These are phyloP conservation scores for Komagataella pseudopastoris DNA, from an alignment of 805 yeast genomes.

Conservation along the genomic window DNA sequence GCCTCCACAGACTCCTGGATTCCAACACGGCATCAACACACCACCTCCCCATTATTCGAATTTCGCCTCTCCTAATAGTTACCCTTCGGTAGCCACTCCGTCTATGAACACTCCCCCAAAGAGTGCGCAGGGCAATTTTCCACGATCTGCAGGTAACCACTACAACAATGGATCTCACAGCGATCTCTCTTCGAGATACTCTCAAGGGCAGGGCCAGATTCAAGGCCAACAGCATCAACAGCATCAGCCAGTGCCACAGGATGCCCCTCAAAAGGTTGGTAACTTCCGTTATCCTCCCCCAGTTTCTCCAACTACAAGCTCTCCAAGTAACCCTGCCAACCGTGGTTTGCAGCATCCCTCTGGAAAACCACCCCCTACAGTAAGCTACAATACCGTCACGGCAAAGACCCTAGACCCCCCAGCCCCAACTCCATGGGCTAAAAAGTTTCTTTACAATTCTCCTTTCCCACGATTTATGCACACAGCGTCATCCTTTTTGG, in stretches of 20 bases:
- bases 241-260: background rate
- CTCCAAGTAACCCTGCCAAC: background rate
- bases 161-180: background rate
- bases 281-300: background rate
- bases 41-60: background rate
- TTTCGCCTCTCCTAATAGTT: background rate
- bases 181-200: background rate
- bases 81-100: background rate
- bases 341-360: background rate
- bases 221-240: background rate
- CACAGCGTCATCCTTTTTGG: slow-evolving; percentile 63
- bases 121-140: background rate
- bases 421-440: slow-evolving; percentile 47
- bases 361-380: background rate
- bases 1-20: background rate
- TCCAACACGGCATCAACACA: background rate
- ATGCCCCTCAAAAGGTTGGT: background rate
- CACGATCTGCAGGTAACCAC: background rate
- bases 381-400: background rate
- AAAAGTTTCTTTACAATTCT: slow-evolving; percentile 49
- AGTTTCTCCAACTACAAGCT: background rate
- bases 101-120: background rate
- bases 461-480: slow-evolving; percentile 96
- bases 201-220: background rate
- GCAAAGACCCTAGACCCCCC: background rate